Evolutionary conservation across 1,139 yeast genomes (phyloP).

Genomic region (Protomyces arabidopsidicola): DNA sequence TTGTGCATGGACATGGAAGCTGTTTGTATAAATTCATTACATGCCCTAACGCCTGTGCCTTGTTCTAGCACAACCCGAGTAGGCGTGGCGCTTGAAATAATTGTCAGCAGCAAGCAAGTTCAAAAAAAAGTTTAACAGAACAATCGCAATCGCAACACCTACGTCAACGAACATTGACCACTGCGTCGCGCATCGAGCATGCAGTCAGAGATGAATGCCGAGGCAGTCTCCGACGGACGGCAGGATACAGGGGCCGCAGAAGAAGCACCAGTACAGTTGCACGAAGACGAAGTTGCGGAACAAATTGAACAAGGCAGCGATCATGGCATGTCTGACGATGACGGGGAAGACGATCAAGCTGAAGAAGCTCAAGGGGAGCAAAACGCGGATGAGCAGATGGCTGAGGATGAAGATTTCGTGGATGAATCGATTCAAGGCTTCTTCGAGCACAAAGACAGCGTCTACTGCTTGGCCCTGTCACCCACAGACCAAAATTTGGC

Average conservation of each 20-base stretch:
- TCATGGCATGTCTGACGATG: constrained; percentile 18
- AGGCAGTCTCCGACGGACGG: too few species aligned
- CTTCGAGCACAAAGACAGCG: constrained; percentile 80
- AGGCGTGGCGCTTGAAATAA: too few species aligned
- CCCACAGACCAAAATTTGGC: constrained; percentile 77
- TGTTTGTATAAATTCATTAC: too few species aligned
- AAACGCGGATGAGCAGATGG: background rate
- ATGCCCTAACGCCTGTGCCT: too few species aligned
- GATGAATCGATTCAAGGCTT: constrained; percentile 87
- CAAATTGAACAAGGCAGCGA: constrained; percentile 11
- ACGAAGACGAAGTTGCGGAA: constrained; percentile 25
- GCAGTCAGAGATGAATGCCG: too few species aligned
- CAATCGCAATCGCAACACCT: too few species aligned
- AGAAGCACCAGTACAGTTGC: background rate
- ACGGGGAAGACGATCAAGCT: constrained; percentile 5
- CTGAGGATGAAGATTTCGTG: constrained; percentile 45
- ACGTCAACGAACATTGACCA: too few species aligned
- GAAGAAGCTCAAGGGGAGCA: constrained; percentile 3
- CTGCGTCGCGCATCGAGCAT: too few species aligned
- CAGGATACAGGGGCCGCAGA: background rate
- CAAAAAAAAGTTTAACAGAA: too few species aligned
- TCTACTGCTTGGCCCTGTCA: constrained; percentile 71
- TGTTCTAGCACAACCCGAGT: too few species aligned
- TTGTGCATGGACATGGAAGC: too few species aligned
- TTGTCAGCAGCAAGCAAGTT: too few species aligned